Evolutionary conservation across 2,329 filamentous ascomycete genomes (phyloP).

Genomic region (Colletotrichum higginsianum): DNA sequence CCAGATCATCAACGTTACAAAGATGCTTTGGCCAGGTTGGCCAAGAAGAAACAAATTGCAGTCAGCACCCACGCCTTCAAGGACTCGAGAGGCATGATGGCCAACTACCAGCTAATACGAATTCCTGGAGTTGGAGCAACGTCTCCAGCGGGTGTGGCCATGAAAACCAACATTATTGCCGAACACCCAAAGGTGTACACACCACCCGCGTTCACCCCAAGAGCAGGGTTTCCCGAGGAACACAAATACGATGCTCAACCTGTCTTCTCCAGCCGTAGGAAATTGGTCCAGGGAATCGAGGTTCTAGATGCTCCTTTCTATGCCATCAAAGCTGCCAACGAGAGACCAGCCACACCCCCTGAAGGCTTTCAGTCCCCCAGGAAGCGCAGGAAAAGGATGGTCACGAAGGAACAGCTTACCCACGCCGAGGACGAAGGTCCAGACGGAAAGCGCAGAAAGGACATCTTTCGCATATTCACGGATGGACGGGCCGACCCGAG

Average conservation of each 20-base stretch:
- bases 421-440: conserved; percentile 31
- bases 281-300: conserved; percentile 61
- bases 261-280: conserved; percentile 43
- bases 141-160: conserved; percentile 55
- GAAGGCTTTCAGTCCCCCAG: conserved; percentile 30
- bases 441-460: conserved; percentile 29
- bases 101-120: conserved; percentile 62
- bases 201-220: conserved; percentile 53
- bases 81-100: conserved; percentile 57
- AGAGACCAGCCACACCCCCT: conserved; percentile 19
- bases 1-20: conserved; percentile 59
- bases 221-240: conserved; percentile 47
- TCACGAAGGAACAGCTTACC: conserved; percentile 34
- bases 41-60: conserved; percentile 52
- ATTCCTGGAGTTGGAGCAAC: conserved; percentile 58
- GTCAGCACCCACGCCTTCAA: conserved; percentile 63
- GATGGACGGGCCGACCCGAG: conserved; percentile 5
- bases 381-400: conserved; percentile 36
- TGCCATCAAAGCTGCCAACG: conserved; percentile 46
- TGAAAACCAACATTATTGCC: conserved; percentile 62
- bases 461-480: conserved; percentile 39
- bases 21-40: conserved; percentile 55
- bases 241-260: conserved; percentile 34
- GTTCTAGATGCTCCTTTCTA: conserved; percentile 68
- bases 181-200: conserved; percentile 62